Evolutionary conservation across 371 early-diverging fungal species (phyloP).

Genomic region (Gilbertella persicaria): DNA sequence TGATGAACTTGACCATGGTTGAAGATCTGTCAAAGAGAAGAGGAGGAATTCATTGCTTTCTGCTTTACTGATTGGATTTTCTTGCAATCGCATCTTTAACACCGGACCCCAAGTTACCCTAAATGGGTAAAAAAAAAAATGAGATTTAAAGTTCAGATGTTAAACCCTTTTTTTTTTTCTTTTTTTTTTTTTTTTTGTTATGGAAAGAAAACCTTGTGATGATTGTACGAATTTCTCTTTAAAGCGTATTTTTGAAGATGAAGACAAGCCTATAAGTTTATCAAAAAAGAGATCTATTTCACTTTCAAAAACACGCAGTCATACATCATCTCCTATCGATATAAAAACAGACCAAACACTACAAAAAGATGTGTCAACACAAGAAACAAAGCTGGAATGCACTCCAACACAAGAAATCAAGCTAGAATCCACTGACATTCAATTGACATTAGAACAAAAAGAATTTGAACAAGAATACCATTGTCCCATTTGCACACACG

Average conservation of each 20-base stretch:
- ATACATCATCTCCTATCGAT: not conserved
- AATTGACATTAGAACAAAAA: not conserved
- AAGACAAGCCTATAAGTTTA: not conserved
- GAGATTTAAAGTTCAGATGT: not conserved
- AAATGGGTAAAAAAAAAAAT: no score
- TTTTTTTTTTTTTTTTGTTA: not conserved
- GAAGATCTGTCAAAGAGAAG: conserved; percentile 31
- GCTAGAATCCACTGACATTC: not conserved
- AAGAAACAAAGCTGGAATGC: not conserved
- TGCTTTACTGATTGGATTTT: not conserved
- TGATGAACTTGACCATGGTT: conserved; percentile 72
- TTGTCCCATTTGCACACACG: conserved; percentile 33
- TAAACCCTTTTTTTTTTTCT: not conserved
- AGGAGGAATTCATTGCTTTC: conserved; percentile 17
- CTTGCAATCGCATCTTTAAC: not conserved
- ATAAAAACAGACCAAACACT: not conserved
- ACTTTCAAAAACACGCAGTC: not conserved
- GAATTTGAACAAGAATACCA: conserved; percentile 17
- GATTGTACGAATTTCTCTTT: not conserved
- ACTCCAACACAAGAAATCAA: not conserved
- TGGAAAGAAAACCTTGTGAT: not conserved
- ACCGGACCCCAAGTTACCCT: no score
- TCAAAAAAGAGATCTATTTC: not conserved
- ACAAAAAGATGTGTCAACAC: no score
- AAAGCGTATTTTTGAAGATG: not conserved